Base-by-base conservation (phyloP, 2,329 filamentous ascomycete genomes). In the Ceratocystis ficicola region DNA sequence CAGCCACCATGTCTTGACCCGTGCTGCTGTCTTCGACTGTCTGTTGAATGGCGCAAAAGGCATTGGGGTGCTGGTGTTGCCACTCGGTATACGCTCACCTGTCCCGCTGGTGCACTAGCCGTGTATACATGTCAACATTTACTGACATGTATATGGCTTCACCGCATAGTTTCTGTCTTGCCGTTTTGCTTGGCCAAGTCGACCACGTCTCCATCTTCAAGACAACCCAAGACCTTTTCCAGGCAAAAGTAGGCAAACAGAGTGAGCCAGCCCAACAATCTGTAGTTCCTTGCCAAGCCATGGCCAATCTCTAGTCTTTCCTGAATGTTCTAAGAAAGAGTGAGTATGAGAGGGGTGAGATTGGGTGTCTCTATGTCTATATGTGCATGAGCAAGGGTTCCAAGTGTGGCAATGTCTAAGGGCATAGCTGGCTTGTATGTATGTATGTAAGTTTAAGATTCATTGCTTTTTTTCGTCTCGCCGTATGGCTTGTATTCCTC, bases 361-460 rank as follows among this genome's bases (percentile, higher is more conserved):
- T 25, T 8, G 48, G 48, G 48, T 50, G 48, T 22, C 48, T 50
- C 48, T 50, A 50, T 20, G 10, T 50, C 20, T 50, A 10, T 8
- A 20, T 25, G 48, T 10, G 6, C 6, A 50, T 22, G n/a, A 10
- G 48, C 48, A 50, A 50, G 48, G 48, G 5, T 50, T 20, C 3
- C 48, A 1, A 3, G 2, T 50, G 52, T 57, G 52, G 25, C 52
- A 32, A 32, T 57, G 52, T 57, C 52, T 57, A 15, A 22, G 52
- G 52, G 28, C 8, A 57, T 28, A 20, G 17, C 52, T 30, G 28
- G 52, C 25, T 30, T 57, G 4, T n/a, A 57, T 28, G 6, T 17
- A 57, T 57, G 10, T 30, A 57, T 28, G 17, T 12, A 57, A 28
- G 52, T 57, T 57, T 30, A 57, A 57, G 52, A 57, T 57, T 57